Base-by-base conservation (phyloP, 768 basidiomycete species). In the Mycena chlorophos region DNA sequence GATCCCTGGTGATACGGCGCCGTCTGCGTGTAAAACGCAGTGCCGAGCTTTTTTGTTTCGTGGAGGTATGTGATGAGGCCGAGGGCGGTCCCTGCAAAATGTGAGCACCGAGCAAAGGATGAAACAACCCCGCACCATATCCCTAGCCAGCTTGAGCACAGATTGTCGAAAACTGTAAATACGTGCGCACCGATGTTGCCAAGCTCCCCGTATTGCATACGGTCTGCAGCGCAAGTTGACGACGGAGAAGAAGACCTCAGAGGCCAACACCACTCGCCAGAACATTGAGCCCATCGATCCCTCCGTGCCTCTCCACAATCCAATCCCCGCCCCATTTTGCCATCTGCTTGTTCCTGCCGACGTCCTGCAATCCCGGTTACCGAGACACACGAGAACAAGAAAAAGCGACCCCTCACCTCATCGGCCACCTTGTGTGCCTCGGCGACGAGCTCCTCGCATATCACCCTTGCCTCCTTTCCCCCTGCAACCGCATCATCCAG, bases 131-230 rank as follows among this genome's bases (percentile, higher is more conserved):
- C 40, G 13, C 22, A 22, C 95, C 95, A 70, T 97, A 96, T 20
- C 94, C 95, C 40, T 42, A 42, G 40, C 22, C n/a, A 42, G 5
- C 40, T 14, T 8, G 40, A 20, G 17, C 8, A 34, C 34, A 37
- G 34, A 10, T 5, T 8, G 40, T 14, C 40, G 20, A 42, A 42
- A n/a, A n/a, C n/a, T n/a, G n/a, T 42, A 6, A 45, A 42, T 27
- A 49, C 50, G 52, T 46, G 64, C 87, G 52, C 62, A 94, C 94
- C 27, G 94, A 96, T 10, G 94, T 97, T 1, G 96, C 95, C 60
- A 98, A 79, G 22, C 89, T 92, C 3, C 95, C 95, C n/a, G 95
- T 98, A 70, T 98, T 98, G 75, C 95, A 98, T 12, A 98, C 92
- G 16, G 95, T 97, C n/a, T n/a, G n/a, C n/a, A n/a, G n/a, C n/a